Conservation (phyloP, 2,329 filamentous ascomycete genomes). For the Curvularia hawaiiensis region DNA sequence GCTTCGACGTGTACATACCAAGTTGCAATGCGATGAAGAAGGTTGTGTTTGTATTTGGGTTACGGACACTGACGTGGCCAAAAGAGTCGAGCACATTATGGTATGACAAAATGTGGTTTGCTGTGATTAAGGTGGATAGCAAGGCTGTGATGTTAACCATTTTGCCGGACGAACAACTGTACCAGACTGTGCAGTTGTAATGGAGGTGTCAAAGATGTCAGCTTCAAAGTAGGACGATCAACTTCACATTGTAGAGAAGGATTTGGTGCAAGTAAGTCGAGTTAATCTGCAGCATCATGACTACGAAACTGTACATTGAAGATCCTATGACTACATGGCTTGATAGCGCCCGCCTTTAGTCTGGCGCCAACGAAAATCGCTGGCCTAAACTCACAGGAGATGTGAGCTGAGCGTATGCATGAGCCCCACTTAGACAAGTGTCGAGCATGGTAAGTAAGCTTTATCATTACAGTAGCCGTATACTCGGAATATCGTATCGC, state of each 20-base stretch:
- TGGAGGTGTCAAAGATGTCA: neutral
- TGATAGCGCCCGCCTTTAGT: constrained; percentile 3
- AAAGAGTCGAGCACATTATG: constrained; percentile 57
- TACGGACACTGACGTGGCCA: constrained; percentile 58
- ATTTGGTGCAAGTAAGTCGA: neutral
- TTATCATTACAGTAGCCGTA: constrained; percentile 1
- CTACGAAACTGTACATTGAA: constrained; percentile 11
- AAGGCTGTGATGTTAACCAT: constrained; percentile 35
- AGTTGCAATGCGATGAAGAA: constrained; percentile 48
- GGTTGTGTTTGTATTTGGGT: constrained; percentile 50
- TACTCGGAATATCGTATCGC: neutral
- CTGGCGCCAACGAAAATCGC: neutral
- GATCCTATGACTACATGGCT: neutral
- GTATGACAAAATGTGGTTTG: constrained; percentile 57
- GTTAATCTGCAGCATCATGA: constrained; percentile 4
- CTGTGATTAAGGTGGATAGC: constrained; percentile 46
- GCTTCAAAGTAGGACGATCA: neutral
- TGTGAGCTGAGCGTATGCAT: neutral
- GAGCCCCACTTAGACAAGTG: neutral
- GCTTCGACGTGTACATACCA: constrained; percentile 2
- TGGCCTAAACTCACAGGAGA: neutral
- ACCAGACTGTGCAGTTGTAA: neutral
- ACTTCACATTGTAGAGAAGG: neutral
- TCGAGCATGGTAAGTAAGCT: neutral
- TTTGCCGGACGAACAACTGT: neutral